Evolutionary conservation across 208 protist genomes (phyloP).

Genomic region (Leptomonas pyrrhocoris): DNA sequence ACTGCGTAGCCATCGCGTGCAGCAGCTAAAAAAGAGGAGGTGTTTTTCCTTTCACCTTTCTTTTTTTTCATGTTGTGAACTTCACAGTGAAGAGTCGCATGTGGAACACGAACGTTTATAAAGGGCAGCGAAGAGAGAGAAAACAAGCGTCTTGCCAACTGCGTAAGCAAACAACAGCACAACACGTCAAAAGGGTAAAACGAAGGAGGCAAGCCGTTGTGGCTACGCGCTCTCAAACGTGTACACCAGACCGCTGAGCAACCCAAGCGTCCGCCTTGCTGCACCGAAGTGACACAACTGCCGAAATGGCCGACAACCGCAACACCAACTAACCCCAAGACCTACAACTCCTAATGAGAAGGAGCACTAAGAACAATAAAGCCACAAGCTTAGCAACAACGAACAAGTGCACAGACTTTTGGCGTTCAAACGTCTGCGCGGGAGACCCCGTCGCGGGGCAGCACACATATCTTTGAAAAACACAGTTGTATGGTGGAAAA

Average conservation of each 20-base stretch:
- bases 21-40: too few species aligned
- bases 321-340: too few species aligned
- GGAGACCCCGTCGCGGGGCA: too few species aligned
- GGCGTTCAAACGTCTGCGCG: too few species aligned
- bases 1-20: too few species aligned
- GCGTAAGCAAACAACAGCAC: background rate
- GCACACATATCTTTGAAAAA: background rate
- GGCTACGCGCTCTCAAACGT: background rate
- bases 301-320: background rate
- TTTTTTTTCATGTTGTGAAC: background rate
- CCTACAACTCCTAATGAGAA: too few species aligned
- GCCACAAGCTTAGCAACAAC: too few species aligned
- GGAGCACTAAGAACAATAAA: too few species aligned
- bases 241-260: background rate
- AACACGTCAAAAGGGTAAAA: background rate
- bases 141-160: constrained; percentile 8
- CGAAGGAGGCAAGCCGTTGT: background rate
- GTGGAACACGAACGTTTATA: background rate
- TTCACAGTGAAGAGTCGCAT: background rate
- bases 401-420: too few species aligned
- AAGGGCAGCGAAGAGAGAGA: constrained; percentile 7
- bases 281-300: background rate
- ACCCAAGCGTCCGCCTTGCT: background rate
- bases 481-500: background rate
- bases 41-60: too few species aligned